These are phyloP conservation scores for Anacardium occidentale DNA, from an alignment of 345 rosid genomes.

Conservation along the genomic window DNA sequence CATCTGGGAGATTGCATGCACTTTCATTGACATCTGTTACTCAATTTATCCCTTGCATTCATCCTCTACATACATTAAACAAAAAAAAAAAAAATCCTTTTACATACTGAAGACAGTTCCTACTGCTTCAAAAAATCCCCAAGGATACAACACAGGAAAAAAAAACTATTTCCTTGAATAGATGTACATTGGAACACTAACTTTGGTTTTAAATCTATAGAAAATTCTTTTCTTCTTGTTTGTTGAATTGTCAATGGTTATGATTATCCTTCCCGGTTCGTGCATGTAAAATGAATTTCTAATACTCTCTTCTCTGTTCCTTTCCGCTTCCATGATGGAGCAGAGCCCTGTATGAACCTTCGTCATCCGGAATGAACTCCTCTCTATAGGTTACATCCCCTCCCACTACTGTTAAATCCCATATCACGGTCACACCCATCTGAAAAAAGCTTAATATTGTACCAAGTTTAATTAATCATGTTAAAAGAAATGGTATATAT, in stretches of 20 bases:
- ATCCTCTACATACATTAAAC: no score
- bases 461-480: background rate
- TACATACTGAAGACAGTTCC: background rate
- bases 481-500: background rate
- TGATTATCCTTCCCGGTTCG: constrained; percentile 55
- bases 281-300: constrained; percentile 52
- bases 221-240: constrained; percentile 45
- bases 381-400: constrained; percentile 54
- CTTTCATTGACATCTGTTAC: background rate
- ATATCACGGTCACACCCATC: constrained; percentile 46
- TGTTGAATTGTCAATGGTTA: constrained; percentile 38
- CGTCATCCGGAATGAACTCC: constrained; percentile 61
- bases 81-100: background rate
- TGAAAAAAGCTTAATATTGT: background rate
- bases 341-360: constrained; percentile 52
- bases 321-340: constrained; percentile 35
- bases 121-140: background rate
- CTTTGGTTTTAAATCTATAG: constrained; percentile 48
- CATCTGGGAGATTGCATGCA: constrained; percentile 15
- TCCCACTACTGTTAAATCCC: constrained; percentile 58
- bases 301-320: constrained; percentile 30
- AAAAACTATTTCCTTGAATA: constrained; percentile 10
- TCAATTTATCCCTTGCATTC: no score
- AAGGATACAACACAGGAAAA: no score
- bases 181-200: constrained; percentile 38